phyloP scores from a whole-genome alignment of 345 rosid genomes.

The Murraya paniculata region DNA sequence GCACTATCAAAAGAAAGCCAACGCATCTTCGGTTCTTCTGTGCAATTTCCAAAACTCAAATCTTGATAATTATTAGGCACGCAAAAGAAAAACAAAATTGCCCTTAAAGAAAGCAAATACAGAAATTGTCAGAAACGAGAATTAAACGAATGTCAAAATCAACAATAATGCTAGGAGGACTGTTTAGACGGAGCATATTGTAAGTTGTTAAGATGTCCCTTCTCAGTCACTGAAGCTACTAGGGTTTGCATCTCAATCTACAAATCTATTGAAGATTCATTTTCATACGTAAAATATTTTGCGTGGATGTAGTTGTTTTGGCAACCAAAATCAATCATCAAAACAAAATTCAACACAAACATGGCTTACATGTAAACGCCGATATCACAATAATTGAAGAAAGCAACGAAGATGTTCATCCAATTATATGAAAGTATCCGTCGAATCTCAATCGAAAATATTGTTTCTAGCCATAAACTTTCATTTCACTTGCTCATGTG shows the following conservation, averaged over 20 bases:
- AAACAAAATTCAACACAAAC: neutral
- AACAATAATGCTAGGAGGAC: neutral
- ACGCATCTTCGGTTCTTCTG: neutral
- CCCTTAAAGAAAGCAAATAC: neutral
- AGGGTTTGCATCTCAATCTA: neutral
- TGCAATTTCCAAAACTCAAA: neutral
- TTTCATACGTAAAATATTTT: neutral
- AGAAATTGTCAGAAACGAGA: neutral
- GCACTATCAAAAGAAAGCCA: neutral
- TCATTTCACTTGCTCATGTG: neutral
- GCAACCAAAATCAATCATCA: neutral
- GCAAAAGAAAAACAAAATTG: neutral
- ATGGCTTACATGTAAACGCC: neutral
- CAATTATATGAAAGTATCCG: neutral
- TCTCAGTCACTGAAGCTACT: conserved; percentile 11
- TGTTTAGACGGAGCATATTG: neutral
- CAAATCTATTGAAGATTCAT: neutral
- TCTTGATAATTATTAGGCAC: neutral
- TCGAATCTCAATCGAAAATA: neutral
- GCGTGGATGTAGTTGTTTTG: too few relatives aligned
- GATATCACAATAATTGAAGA: neutral
- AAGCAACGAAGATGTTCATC: neutral
- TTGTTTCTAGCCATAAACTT: neutral
- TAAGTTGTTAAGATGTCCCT: conserved; percentile 16
- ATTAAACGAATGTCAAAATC: neutral